Evolutionary conservation across 441 rosid genomes (phyloP), one percentile per base, ranked within the genome.

Genomic region (Daphne laureola): DNA sequence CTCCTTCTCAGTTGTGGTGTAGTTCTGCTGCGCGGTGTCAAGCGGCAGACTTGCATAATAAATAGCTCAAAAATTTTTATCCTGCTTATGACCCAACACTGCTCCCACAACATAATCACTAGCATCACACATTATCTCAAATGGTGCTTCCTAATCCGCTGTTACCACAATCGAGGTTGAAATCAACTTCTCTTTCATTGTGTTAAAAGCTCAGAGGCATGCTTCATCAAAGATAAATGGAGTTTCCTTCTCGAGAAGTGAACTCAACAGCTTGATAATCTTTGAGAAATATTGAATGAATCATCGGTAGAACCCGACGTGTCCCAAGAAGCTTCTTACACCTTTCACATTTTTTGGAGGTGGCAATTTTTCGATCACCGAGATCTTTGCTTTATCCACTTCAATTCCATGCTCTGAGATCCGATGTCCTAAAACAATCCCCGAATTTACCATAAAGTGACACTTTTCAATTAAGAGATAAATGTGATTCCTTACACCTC

Each of bases 1-100:
- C 31, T 60, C 48, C 15, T 58, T 31, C 35, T 58, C 12, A 0
- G 15, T 58, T 14, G 46, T 48, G 36, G 35, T 4, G 16, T 57
- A 57, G 14, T 57, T 57, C 0, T 6, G 14, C 15, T 57, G 45
- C 0, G 61, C 14, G 15, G 14, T 36, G 38, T 58, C 31, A 17
- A 49, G n/a, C 0, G 15, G 38, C 17, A 2, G 18, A 43, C 15
- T 13, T 14, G 55, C 31, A 58, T 48, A 48, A 14, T 38, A 58
- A 0, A 44, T 58, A 11, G 31, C 50, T 5, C 31, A 27, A 6
- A 25, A 12, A 12, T 6, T 2, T 0, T 40, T 35, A 0, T 18
- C 48, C 0, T 11, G 0, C 15, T 11, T 5, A 21, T 58, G 55
- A 9, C 63, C 47, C 2, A 49, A 13, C 2, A 48, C 55, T 0